Base-by-base conservation (phyloP, 2,329 filamentous ascomycete species). In the Phaeoacremonium minimum region DNA sequence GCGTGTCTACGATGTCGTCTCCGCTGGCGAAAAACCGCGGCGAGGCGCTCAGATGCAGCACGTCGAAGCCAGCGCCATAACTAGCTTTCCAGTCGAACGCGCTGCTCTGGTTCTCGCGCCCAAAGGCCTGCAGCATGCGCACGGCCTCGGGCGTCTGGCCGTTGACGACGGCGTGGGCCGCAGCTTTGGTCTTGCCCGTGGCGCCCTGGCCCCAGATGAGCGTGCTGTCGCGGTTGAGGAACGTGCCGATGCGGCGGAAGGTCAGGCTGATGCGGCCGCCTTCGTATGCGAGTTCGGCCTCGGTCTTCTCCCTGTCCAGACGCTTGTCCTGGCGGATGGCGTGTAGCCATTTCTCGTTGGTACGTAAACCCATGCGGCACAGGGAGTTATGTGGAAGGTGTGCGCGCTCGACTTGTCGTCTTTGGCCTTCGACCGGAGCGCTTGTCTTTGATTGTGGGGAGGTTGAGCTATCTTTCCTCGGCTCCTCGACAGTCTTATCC, bases 201-300 rank as follows among this genome's bases (percentile, higher is more conserved):
- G 90, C 91, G 4, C 93, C 93, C 60, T 96, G 90, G 12, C 93
- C 93, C 91, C 90, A 97, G 37, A 98, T 95, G 4, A 64, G 63
- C 18, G 67, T 67, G 28, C 75, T 70, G 48, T 83, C 71, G 30
- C 9, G n/a, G 22, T 26, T 26, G 18, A 95, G 62, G 53, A 88
- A 97, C 1, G 93, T 98, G 3, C 81, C 88, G 45, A 98, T 96
- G 16, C 79, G 73, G 30, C 93, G 76, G 57, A 98, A 97, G 1
- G 93, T 98, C 22, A 98, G 71, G 32, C 87, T 94, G 55, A 98
- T 95, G 32, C 93, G 84, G 32, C 82, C 80, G 6, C 89, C 85
- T 6, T 67, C 68, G 51, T 77, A 88, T 0, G 85, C 84, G 28
- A 80, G 73, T 56, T 97, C 91, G 6, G 76, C 75, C 0, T 67